Evolutionary conservation across 441 rosid genomes (phyloP).

Genomic region (Adansonia grandidieri): DNA sequence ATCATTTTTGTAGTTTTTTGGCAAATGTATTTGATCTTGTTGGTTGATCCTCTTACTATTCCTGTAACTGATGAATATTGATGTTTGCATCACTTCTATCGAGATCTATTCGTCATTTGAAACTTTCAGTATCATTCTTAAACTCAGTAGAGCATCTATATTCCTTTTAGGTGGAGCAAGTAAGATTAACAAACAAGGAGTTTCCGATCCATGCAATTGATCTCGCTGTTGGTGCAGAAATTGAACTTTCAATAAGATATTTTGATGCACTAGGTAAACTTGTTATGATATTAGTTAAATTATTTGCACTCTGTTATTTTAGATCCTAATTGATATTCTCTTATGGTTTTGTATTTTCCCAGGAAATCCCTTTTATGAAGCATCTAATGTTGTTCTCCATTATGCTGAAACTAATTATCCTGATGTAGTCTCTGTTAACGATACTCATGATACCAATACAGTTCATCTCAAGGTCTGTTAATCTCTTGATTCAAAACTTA

Average conservation of each 20-base stretch:
- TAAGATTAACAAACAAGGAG: conserved; percentile 62
- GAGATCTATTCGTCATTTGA: conserved; percentile 1
- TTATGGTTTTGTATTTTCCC: conserved; percentile 34
- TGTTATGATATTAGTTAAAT: conserved; percentile 19
- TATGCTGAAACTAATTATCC: conserved; percentile 71
- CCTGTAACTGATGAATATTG: conserved; percentile 5
- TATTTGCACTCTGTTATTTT: conserved; percentile 24
- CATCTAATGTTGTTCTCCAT: conserved; percentile 55
- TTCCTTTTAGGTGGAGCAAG: conserved; percentile 80
- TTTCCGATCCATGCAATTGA: conserved; percentile 54
- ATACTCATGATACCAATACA: conserved; percentile 43
- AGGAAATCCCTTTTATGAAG: conserved; percentile 89
- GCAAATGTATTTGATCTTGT: not conserved
- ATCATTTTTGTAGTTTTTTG: not conserved
- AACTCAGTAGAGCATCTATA: conserved; percentile 23
- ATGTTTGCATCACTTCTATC: conserved; percentile 15
- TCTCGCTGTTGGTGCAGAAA: conserved; percentile 80
- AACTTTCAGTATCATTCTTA: conserved; percentile 14
- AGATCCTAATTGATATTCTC: conserved; percentile 27
- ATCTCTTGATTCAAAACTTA: conserved; percentile 18
- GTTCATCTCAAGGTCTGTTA: conserved; percentile 74
- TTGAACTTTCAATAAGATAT: conserved; percentile 70
- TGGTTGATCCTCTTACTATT: conserved; percentile 13
- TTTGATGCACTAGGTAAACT: conserved; percentile 72
- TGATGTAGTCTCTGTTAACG: conserved; percentile 61